Evolutionary conservation across 345 rosid species (phyloP).

Genomic region (Citrus australasica): DNA sequence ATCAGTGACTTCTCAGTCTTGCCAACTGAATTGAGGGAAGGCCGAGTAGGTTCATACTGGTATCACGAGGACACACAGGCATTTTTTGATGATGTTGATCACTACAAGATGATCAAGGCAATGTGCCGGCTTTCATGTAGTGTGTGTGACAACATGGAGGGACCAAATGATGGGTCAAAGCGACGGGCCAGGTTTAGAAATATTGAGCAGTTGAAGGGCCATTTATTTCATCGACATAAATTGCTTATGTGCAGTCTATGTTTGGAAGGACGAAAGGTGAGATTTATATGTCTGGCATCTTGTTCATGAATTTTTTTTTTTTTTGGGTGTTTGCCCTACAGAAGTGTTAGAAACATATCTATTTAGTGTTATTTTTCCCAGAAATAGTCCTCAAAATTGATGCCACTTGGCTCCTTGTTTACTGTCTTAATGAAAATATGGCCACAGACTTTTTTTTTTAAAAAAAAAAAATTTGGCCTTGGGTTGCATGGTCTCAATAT

Average conservation of each 20-base stretch:
- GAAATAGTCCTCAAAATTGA: background rate
- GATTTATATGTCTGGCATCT: background rate
- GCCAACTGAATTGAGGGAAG: slow-evolving; percentile 81
- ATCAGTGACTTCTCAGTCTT: slow-evolving; percentile 79
- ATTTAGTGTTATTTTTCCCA: background rate
- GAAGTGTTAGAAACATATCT: background rate
- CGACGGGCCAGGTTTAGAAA: slow-evolving; percentile 64
- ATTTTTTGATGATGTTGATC: slow-evolving; percentile 87
- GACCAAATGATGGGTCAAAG: slow-evolving; percentile 53
- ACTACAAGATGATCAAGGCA: slow-evolving; percentile 94
- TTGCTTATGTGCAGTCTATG: slow-evolving; percentile 85
- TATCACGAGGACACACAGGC: slow-evolving; percentile 86
- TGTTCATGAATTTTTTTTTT: background rate
- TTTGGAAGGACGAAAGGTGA: slow-evolving; percentile 94
- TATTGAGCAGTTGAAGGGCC: slow-evolving; percentile 90
- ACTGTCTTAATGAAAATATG: background rate
- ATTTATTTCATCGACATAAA: slow-evolving; percentile 78
- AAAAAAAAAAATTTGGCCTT: no score
- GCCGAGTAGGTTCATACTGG: slow-evolving; percentile 67
- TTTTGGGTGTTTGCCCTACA: no score
- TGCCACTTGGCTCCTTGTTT: background rate
- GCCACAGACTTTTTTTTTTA: no score
- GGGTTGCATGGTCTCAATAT: background rate
- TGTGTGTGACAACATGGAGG: slow-evolving; percentile 73
- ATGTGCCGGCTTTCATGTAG: slow-evolving; percentile 96